phyloP scores from a whole-genome alignment of 2,329 filamentous ascomycete species.

The Ascochyta rabiei region DNA sequence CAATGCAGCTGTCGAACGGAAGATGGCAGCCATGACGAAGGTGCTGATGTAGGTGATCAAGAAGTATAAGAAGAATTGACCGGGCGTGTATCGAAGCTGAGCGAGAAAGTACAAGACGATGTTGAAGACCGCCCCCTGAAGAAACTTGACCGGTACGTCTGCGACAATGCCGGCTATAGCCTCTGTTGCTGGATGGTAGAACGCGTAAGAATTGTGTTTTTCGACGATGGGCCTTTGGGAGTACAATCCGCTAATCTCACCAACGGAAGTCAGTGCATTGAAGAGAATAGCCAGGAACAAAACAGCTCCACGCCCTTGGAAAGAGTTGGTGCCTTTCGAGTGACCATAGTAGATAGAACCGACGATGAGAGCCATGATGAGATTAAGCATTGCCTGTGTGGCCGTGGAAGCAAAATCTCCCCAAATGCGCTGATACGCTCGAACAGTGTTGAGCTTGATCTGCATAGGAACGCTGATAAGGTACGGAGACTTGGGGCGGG shows the following conservation, averaged over 20 bases:
- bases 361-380: conserved; percentile 65
- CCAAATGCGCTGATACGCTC: conserved; percentile 44
- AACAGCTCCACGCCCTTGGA: conserved; percentile 62
- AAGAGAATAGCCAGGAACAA: conserved; percentile 67
- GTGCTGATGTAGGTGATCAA: conserved; percentile 61
- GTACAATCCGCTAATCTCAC: conserved; percentile 65
- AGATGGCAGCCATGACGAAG: conserved; percentile 79
- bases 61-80: conserved; percentile 83
- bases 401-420: conserved; percentile 41
- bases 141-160: conserved; percentile 81
- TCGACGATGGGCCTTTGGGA: conserved; percentile 89
- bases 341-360: conserved; percentile 65
- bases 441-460: conserved; percentile 37
- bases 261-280: conserved; percentile 64
- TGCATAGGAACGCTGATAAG: conserved; percentile 61
- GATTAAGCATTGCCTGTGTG: conserved; percentile 52
- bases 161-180: conserved; percentile 81
- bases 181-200: conserved; percentile 88
- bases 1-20: conserved; percentile 76
- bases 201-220: conserved; percentile 82
- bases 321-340: conserved; percentile 57
- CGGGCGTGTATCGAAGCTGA: conserved; percentile 72
- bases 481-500: conserved; percentile 62
- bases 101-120: conserved; percentile 84
- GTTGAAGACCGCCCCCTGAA: conserved; percentile 76